A percentile compares a stretch with the other conserved stretches of the same genome.
These are phyloP conservation scores for Fusarium liriodendri DNA, from an alignment of 2,329 filamentous ascomycete genomes.

Conservation along the genomic window DNA sequence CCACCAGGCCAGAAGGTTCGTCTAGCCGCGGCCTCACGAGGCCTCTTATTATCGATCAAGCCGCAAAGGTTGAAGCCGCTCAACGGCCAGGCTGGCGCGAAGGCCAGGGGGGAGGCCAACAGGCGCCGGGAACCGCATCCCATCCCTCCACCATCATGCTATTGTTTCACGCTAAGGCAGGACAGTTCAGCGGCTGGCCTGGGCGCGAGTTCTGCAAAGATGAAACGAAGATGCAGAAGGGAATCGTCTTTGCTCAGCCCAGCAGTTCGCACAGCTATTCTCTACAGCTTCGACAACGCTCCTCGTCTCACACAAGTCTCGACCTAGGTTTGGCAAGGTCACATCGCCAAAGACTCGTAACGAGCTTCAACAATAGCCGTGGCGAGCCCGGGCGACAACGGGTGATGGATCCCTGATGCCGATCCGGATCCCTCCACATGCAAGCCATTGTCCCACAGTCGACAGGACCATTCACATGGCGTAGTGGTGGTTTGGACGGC, in stretches of 20 bases:
- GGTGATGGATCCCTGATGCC: slow-evolving; percentile 26
- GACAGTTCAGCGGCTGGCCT: slow-evolving; percentile 10
- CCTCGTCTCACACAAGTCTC: not conserved
- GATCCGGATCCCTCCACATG: slow-evolving; percentile 28
- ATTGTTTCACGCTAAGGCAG: slow-evolving; percentile 37
- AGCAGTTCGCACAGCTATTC: not conserved
- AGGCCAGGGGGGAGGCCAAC: not conserved
- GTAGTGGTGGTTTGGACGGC: slow-evolving; percentile 23
- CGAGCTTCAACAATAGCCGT: not conserved
- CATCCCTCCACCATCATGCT: slow-evolving; percentile 1
- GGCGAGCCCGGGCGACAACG: not conserved
- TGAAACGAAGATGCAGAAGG: slow-evolving; percentile 16
- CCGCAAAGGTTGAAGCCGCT: not conserved
- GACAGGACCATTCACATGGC: slow-evolving; percentile 23
- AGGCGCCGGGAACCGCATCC: slow-evolving; percentile 4
- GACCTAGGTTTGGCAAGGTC: not conserved
- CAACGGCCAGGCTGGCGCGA: not conserved
- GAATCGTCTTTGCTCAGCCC: not conserved
- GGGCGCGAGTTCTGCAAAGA: slow-evolving; percentile 3
- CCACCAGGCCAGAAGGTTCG: not conserved
- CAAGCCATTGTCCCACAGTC: slow-evolving; percentile 17
- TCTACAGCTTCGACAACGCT: not conserved
- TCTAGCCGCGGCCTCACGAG: not conserved
- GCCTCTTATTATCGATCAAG: slow-evolving; percentile 1
- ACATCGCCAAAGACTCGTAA: not conserved